Evolutionary conservation across 2,329 filamentous ascomycete species (phyloP).

Genomic region (Nothophoma quercina): DNA sequence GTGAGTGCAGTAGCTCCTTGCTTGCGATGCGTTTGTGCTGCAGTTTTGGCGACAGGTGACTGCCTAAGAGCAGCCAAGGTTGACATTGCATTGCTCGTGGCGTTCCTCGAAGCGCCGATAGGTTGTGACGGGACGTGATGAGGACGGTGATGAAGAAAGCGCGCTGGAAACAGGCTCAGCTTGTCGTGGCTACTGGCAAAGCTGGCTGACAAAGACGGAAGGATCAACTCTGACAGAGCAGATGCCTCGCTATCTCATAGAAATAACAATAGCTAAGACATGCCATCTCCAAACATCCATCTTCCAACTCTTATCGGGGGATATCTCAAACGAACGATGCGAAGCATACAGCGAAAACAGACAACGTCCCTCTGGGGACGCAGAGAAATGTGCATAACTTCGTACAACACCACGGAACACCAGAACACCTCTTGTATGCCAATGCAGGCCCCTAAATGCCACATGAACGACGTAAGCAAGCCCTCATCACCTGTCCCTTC

Average conservation of each 20-base stretch:
- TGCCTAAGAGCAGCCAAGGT: too few relatives aligned
- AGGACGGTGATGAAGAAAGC: too few relatives aligned
- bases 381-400: neutral
- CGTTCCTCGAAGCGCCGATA: too few relatives aligned
- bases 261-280: slow-evolving; percentile 2
- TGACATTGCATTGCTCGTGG: too few relatives aligned
- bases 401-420: neutral
- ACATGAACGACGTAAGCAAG: neutral
- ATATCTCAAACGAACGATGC: slow-evolving; percentile 5
- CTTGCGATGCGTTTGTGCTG: too few relatives aligned
- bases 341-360: neutral
- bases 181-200: too few relatives aligned
- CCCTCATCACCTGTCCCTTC: neutral
- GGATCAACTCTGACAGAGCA: neutral
- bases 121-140: too few relatives aligned
- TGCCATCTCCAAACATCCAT: too few relatives aligned
- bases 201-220: neutral
- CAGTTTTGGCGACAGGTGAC: too few relatives aligned
- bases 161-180: too few relatives aligned
- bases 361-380: too few relatives aligned
- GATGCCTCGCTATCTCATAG: neutral
- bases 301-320: neutral
- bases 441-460: neutral
- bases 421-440: slow-evolving; percentile 3
- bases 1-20: too few relatives aligned